Evolutionary conservation across 345 rosid genomes (phyloP), one percentile per base, ranked within the genome.

Genomic region (Pugionium dolabratum): DNA sequence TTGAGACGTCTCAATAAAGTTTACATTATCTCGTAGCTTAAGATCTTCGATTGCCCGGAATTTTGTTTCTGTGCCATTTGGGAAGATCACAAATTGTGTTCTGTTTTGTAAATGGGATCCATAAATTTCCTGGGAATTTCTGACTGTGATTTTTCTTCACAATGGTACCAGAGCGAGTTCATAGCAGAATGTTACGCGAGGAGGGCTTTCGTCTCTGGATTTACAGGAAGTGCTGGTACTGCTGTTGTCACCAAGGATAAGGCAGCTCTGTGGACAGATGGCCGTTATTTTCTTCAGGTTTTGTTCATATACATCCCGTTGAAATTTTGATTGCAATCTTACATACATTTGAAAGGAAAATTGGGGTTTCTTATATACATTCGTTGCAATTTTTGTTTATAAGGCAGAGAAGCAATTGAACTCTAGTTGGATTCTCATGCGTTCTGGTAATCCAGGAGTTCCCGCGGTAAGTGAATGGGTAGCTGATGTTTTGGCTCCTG

Each of bases 241-340:
- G 94, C 90, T 48, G 83, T 93, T 74, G 80, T 93, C 64, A 90
- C 97, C 4, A 93, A 81, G 76, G 96, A 88, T 66, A 88, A 86
- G 67, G 98, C 98, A 11, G 96, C 94, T 70, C 79, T 93, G 5
- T 93, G 98, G 98, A 93, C 98, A 2, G 98, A 93, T 68, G 97
- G 97, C 37, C 89, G 98, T 32, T 93, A 93, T 67, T 93, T 93
- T 86, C 97, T 93, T 70, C 98, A 90, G 98, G 98, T 90, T 69
- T 62, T 47, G 42, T 34, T 46, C 59, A 9, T 37, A 50, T 44
- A 58, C 32, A 47, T 26, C 39, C 7, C 28, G 30, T 54, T 60
- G 1, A 29, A 44, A 26, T 8, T 8, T 44, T 45, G 18, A 31
- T 59, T 47, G 43, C 4, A 7, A 5, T 55, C 48, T 27, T 37